Base-by-base conservation (phyloP, 345 rosid species). In the Populus alba region DNA sequence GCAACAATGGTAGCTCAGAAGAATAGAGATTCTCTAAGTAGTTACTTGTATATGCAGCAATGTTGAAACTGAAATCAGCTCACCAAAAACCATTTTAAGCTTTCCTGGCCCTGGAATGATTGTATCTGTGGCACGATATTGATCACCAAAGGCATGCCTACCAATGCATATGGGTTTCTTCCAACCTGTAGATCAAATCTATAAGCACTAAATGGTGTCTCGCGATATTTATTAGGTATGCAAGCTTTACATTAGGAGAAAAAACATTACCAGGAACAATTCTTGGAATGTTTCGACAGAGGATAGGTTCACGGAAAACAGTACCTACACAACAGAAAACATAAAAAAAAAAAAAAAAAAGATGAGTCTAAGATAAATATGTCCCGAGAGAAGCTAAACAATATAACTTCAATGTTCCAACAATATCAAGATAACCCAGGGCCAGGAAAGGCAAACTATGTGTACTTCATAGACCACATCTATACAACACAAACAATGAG, bases 91-190 rank as follows among this genome's bases (percentile, higher is more conserved):
- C 95, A 96, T 89, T 90, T 91, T 96, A 75, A 96, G 92, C 85
- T 92, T 96, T 82, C 99, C 98, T 68, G 99, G 97, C 79, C 91
- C 98, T 75, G 83, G 82, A 78, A 96, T 88, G 38, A 94, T 70
- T 1, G 87, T 31, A 75, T 94, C 97, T 27, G 97, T 92, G 71
- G 98, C 99, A 77, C 97, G 93, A 83, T 92, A 96, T 82, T 96
- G 99, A 90, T 96, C 99, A 41, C 97, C 99, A 85, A 96, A 96
- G 81, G 98, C 99, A 90, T 96, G 99, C 79, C 99, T 91, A 76
- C 99, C 99, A 81, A 94, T 92, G 82, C 99, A 96, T 82, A 96
- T 93, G 69, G 99, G 94, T 80, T 92, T 94, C 88, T 81, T 91
- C 98, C 98, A 94, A 82, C 98, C 98, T 95, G 87, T 71, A 79